Percentiles rank a stretch among this genome's conserved stretches.
Conservation (phyloP, 2,329 filamentous ascomycete species). For the Orbilia javanica region DNA sequence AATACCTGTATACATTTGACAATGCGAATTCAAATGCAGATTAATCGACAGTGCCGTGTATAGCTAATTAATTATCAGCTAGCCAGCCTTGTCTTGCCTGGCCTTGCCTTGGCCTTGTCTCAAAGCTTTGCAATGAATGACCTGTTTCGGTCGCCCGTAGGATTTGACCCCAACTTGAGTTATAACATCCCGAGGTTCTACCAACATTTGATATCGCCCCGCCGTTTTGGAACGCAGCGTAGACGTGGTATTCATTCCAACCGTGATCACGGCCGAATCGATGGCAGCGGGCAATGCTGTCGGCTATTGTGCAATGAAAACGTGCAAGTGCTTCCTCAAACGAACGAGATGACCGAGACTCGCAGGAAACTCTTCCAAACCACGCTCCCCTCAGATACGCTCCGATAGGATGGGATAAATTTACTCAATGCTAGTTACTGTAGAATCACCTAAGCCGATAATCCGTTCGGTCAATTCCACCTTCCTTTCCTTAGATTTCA, state of each 20-base stretch:
- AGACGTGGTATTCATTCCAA: neutral
- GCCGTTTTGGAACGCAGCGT: constrained; percentile 5
- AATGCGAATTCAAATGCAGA: neutral
- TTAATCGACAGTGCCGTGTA: too few relatives aligned
- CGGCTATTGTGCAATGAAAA: constrained; percentile 50
- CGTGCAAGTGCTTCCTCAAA: constrained; percentile 38
- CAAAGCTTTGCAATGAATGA: neutral
- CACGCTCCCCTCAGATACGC: neutral
- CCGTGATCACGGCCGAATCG: constrained; percentile 8
- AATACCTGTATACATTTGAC: too few relatives aligned
- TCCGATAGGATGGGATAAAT: neutral
- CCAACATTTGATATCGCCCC: neutral
- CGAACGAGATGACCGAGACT: constrained; percentile 28
- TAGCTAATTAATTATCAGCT: too few relatives aligned
- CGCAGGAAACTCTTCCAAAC: neutral
- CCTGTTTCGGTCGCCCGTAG: constrained; percentile 4
- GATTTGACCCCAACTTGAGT: constrained; percentile 14
- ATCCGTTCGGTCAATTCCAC: too few relatives aligned
- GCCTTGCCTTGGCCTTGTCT: constrained; percentile 18
- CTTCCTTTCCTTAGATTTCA: too few relatives aligned
- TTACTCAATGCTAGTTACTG: too few relatives aligned
- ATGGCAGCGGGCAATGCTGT: constrained; percentile 22
- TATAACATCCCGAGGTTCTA: constrained; percentile 1
- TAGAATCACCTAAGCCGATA: too few relatives aligned
- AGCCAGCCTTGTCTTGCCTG: neutral